phyloP scores from a whole-genome alignment of 192 early-diverging fungal genomes.

The Coemansia sp. region DNA sequence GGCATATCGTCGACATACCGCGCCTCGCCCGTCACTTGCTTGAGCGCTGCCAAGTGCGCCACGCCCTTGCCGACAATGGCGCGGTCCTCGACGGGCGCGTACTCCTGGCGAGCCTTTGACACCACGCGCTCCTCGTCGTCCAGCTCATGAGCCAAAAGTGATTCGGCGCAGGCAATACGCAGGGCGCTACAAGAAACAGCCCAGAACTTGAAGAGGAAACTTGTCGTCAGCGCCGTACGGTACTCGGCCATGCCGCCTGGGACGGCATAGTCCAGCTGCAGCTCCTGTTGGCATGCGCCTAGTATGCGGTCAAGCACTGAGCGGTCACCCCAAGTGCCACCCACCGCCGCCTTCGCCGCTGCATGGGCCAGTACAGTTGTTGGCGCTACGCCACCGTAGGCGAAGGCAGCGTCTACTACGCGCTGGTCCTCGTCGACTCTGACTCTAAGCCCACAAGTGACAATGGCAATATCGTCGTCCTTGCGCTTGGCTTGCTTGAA shows the following conservation, averaged over 20 bases:
- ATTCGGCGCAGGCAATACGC: conserved; percentile 7
- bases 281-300: conserved; percentile 28
- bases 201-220: conserved; percentile 72
- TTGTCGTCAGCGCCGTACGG: conserved; percentile 59
- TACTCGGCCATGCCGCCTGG: conserved; percentile 74
- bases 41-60: conserved; percentile 71
- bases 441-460: conserved; percentile 70
- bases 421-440: conserved; percentile 48
- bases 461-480: conserved; percentile 88
- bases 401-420: conserved; percentile 63
- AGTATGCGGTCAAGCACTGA: conserved; percentile 51
- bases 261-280: conserved; percentile 53
- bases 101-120: conserved; percentile 50
- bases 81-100: conserved; percentile 38
- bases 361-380: conserved; percentile 61
- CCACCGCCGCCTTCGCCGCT: conserved; percentile 48
- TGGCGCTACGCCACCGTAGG: conserved; percentile 79
- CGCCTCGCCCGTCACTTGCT: conserved; percentile 87
- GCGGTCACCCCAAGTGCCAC: conserved; percentile 59
- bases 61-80: conserved; percentile 63
- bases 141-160: conserved; percentile 17
- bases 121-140: conserved; percentile 12
- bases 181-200: conserved; percentile 32
- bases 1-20: conserved; percentile 85
- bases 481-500: conserved; percentile 89